Evolutionary conservation across 1,284 basidiomycete genomes (phyloP).

Genomic region (Irpex sp.): DNA sequence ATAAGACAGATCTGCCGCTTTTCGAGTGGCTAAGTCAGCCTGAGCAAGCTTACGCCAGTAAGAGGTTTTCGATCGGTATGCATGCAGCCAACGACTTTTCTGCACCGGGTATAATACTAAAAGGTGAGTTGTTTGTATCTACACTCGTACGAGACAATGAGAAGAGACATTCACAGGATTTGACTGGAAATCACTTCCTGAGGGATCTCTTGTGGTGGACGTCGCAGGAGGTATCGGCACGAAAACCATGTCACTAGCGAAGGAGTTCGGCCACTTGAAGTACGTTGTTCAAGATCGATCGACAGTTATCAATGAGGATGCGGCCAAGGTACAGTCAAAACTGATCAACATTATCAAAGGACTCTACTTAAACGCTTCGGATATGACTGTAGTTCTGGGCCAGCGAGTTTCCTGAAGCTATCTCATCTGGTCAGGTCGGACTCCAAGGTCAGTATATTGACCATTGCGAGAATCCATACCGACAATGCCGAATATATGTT

Average conservation of each 20-base stretch:
- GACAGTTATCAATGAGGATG: constrained; percentile 11
- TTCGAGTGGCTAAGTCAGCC: constrained; percentile 7
- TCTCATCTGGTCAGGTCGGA: constrained; percentile 3
- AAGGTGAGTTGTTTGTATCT: neutral
- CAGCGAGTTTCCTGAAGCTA: neutral
- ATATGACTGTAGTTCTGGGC: constrained; percentile 2
- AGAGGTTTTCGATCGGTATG: neutral
- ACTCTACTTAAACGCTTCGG: neutral
- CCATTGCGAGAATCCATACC: too few relatives aligned
- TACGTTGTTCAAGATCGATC: constrained; percentile 21
- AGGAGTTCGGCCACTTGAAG: constrained; percentile 18
- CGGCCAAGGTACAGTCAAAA: constrained; percentile 12
- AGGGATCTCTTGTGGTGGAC: constrained; percentile 17
- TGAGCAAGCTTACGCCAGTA: neutral
- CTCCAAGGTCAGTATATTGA: constrained; percentile 3
- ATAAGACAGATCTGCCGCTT: neutral
- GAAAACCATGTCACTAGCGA: constrained; percentile 18
- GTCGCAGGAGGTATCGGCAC: constrained; percentile 23
- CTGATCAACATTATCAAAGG: neutral
- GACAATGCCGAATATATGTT: neutral
- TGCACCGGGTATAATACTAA: neutral
- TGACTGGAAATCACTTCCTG: constrained; percentile 12
- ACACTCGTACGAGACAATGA: neutral
- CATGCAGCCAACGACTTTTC: neutral
- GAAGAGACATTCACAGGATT: constrained; percentile 6